A percentile compares a stretch with the other conserved stretches of the same genome.
These are phyloP conservation scores for Pseudoneurospora amorphoporcata DNA, from an alignment of 495 filamentous ascomycete genomes.

Conservation along the genomic window DNA sequence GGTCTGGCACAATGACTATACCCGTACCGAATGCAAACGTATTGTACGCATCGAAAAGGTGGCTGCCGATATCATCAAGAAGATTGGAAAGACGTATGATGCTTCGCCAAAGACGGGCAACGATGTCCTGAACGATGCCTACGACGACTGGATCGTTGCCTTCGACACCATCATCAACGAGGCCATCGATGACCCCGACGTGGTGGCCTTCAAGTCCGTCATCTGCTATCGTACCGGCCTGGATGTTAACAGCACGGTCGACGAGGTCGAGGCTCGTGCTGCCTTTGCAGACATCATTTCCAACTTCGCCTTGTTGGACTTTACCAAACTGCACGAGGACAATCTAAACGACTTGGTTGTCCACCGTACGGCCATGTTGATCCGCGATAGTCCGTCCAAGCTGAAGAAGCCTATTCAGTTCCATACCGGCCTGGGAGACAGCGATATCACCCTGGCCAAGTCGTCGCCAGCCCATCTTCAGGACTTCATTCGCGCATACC, in stretches of 20 bases:
- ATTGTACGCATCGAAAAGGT: slow-evolving; percentile 80
- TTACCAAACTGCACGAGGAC: slow-evolving; percentile 48
- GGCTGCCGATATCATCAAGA: slow-evolving; percentile 52
- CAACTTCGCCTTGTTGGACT: slow-evolving; percentile 12
- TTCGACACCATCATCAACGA: slow-evolving; percentile 36
- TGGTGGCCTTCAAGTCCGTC: slow-evolving; percentile 78
- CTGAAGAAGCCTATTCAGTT: slow-evolving; percentile 71
- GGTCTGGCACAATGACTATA: slow-evolving; percentile 62
- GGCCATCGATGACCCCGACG: slow-evolving; percentile 51
- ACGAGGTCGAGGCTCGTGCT: slow-evolving; percentile 13
- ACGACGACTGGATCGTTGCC: slow-evolving; percentile 20
- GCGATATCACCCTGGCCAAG: slow-evolving; percentile 59
- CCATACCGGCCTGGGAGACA: slow-evolving; percentile 80
- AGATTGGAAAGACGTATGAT: slow-evolving; percentile 24
- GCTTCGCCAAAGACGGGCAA: slow-evolving; percentile 1
- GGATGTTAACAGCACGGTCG: slow-evolving; percentile 31
- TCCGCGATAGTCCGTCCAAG: slow-evolving; percentile 27
- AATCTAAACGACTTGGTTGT: slow-evolving; percentile 58
- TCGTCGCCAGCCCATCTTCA: slow-evolving; percentile 74
- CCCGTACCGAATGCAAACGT: slow-evolving; percentile 51
- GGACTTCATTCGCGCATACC: slow-evolving; percentile 57
- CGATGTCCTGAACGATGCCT: slow-evolving; percentile 18
- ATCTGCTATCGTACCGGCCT: slow-evolving; percentile 79
- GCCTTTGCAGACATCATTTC: slow-evolving; percentile 21
- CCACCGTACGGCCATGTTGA: slow-evolving; percentile 39